Evolutionary conservation across 1,284 basidiomycete species (phyloP), one percentile per base, ranked within the genome.

Genomic region (Irpex sp.): DNA sequence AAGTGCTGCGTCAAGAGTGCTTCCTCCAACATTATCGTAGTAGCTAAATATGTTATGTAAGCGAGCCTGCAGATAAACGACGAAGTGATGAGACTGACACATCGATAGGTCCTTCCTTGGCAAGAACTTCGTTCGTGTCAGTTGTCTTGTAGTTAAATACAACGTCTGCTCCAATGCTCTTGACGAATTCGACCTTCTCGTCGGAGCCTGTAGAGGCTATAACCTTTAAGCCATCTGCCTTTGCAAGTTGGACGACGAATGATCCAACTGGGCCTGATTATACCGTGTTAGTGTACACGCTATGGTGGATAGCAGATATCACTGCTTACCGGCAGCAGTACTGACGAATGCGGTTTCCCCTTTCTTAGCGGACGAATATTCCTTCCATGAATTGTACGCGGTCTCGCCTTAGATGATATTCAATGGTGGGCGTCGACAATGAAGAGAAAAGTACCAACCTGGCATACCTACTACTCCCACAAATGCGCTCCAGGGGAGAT

Each of bases 141-240:
- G 74, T 74, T 0, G 77, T 82, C 75, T 92, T 93, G 78, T 93
- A 93, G 75, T 93, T 90, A 77, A 93, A 85, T 0, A 82, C 86
- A 11, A 85, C 81, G 69, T 94, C 89, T 5, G 85, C 85, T 0
- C 90, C 89, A 51, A 92, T 73, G 39, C 81, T 73, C 67, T 83
- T 83, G 67, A 90, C 79, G 72, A 84, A 88, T 9, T 78, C 73
- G 60, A 88, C 84, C 73, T 64, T 94, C 57, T 87, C 86, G 5
- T 85, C 80, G 0, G 86, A 84, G 0, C 90, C 90, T 0, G 89
- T 88, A 1, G 90, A 88, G 0, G 83, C 89, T 65, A 92, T 87
- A 58, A 92, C 88, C 66, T 85, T 87, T 33, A 55, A 46, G 4
- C 61, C 61, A 6, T 17, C 63, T n/a, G 56, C 57, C 39, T 64